A percentile compares a stretch with the other conserved stretches of the same genome.
These are phyloP conservation scores for Fusarium sp. DNA, from an alignment of 2,329 filamentous ascomycete genomes.

Conservation along the genomic window DNA sequence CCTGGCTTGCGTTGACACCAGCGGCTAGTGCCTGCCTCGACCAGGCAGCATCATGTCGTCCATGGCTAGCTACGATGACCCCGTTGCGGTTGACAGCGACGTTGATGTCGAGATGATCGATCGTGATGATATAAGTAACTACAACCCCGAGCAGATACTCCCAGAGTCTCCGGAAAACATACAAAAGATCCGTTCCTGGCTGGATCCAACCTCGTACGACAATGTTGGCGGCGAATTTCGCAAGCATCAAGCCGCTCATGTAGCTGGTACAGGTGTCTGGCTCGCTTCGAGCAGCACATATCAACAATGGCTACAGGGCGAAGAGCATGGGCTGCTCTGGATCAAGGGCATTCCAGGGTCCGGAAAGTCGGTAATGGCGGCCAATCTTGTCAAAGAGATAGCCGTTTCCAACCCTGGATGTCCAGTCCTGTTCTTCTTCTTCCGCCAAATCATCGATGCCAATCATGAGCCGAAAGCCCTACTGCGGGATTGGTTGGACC, in stretches of 20 bases:
- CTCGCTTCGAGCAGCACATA: slow-evolving; percentile 8
- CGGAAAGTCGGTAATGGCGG: slow-evolving; percentile 53
- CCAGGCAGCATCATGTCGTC: background rate
- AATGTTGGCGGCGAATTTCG: slow-evolving; percentile 27
- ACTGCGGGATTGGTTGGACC: slow-evolving; percentile 52
- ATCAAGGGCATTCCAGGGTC: slow-evolving; percentile 52
- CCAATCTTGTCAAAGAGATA: slow-evolving; percentile 37
- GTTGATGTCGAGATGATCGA: slow-evolving; percentile 43
- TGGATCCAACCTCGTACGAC: slow-evolving; percentile 25
- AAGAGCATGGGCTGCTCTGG: slow-evolving; percentile 25
- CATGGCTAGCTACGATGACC: background rate
- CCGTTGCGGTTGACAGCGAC: slow-evolving; percentile 5
- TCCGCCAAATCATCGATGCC: slow-evolving; percentile 53
- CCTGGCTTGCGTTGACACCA: background rate
- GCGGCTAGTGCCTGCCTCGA: background rate
- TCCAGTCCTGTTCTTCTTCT: slow-evolving; percentile 55
- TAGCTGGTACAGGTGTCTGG: slow-evolving; percentile 27
- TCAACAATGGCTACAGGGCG: slow-evolving; percentile 11
- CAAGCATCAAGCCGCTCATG: slow-evolving; percentile 22
- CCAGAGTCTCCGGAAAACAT: slow-evolving; percentile 42
- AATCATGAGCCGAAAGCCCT: slow-evolving; percentile 48
- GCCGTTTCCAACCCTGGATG: background rate
- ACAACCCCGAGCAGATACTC: slow-evolving; percentile 48
- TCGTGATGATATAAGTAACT: slow-evolving; percentile 46
- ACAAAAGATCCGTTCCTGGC: slow-evolving; percentile 26